Conservation (phyloP, 2,329 filamentous ascomycete genomes). For the Ceratocystis albifundus region DNA sequence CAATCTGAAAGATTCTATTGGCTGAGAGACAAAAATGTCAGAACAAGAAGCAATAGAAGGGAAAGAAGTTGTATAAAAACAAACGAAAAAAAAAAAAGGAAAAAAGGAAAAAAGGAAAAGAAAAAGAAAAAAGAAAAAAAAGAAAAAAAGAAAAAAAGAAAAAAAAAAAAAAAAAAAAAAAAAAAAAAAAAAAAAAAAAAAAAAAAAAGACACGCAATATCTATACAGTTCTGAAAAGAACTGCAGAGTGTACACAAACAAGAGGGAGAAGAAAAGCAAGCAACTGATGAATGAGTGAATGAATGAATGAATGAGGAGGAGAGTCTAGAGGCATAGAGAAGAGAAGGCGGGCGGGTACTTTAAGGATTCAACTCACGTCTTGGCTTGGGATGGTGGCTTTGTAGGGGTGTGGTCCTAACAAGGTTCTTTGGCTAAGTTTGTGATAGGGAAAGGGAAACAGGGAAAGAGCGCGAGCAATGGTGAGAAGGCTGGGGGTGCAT, state of each 20-base stretch:
- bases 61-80: too few relatives aligned
- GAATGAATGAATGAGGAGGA: too few relatives aligned
- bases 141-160: too few relatives aligned
- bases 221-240: background rate
- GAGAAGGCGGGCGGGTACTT: slow-evolving; percentile 4
- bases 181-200: background rate
- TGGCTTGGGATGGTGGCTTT: background rate
- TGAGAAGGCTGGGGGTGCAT: slow-evolving; percentile 4
- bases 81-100: too few relatives aligned
- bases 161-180: background rate
- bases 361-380: background rate
- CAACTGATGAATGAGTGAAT: background rate
- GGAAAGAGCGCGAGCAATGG: slow-evolving; percentile 3
- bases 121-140: too few relatives aligned
- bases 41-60: background rate
- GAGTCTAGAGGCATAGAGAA: background rate
- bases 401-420: background rate
- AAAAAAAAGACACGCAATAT: background rate
- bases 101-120: background rate
- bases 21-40: background rate
- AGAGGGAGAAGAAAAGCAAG: background rate
- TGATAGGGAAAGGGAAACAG: background rate
- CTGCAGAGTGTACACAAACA: background rate
- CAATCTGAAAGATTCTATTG: slow-evolving; percentile 10
- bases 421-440: background rate